Percentiles rank a stretch among this genome's conserved stretches.
Evolutionary conservation across 1,284 basidiomycete species (phyloP).

Genomic region (Pisolithus thermaeus): DNA sequence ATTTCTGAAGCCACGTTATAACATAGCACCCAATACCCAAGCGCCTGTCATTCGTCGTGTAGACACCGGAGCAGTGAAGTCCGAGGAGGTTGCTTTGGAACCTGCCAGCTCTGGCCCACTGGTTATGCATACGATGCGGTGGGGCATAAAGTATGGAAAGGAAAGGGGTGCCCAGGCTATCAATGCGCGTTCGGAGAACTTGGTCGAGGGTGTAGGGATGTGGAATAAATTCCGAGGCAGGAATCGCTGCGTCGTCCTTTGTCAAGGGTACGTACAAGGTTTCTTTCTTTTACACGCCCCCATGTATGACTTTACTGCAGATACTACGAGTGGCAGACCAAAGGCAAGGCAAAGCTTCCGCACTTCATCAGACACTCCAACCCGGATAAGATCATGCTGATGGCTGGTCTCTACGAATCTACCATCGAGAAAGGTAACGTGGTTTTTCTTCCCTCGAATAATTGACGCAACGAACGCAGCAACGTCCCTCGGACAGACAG

Average conservation of each 20-base stretch:
- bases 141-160: slow-evolving; percentile 88
- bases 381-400: slow-evolving; percentile 61
- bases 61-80: background rate
- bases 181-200: slow-evolving; percentile 83
- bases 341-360: slow-evolving; percentile 71
- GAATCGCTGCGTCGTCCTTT: slow-evolving; percentile 75
- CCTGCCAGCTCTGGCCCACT: slow-evolving; percentile 15
- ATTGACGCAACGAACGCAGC: background rate
- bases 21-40: slow-evolving; percentile 66
- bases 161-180: slow-evolving; percentile 75
- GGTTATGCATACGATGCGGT: slow-evolving; percentile 75
- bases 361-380: slow-evolving; percentile 74
- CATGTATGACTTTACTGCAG: slow-evolving; percentile 32
- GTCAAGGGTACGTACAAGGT: slow-evolving; percentile 66
- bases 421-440: slow-evolving; percentile 54
- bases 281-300: too few species aligned
- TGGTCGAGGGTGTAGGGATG: slow-evolving; percentile 71
- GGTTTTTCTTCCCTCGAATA: background rate
- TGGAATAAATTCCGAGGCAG: slow-evolving; percentile 76
- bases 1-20: slow-evolving; percentile 42
- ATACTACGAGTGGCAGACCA: slow-evolving; percentile 90
- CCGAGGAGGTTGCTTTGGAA: background rate
- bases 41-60: slow-evolving; percentile 57
- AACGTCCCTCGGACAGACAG: slow-evolving; percentile 34
- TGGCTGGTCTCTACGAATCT: slow-evolving; percentile 86